phyloP scores from a whole-genome alignment of 495 filamentous ascomycete species.

The Tuber indicum region DNA sequence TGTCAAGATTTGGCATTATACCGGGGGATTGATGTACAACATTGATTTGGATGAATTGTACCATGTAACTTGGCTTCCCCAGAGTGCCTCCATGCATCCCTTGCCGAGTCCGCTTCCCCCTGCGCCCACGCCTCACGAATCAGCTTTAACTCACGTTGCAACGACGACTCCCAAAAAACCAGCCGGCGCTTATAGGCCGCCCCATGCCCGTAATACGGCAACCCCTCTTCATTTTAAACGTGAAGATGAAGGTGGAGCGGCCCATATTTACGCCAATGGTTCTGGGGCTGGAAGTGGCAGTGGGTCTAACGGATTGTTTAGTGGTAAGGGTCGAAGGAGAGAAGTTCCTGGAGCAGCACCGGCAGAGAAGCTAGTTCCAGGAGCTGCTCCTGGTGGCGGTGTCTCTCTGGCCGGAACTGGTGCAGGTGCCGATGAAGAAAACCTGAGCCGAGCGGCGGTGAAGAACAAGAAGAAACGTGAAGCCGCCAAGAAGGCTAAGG shows the following conservation, averaged over 20 bases:
- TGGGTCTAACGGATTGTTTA: slow-evolving; percentile 64
- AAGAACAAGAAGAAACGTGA: slow-evolving; percentile 99
- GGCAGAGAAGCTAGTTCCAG: slow-evolving; percentile 58
- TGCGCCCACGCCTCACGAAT: slow-evolving; percentile 73
- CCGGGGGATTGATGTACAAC: slow-evolving; percentile 85
- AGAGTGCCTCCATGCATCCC: slow-evolving; percentile 54
- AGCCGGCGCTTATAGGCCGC: slow-evolving; percentile 89
- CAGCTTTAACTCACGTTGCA: slow-evolving; percentile 72
- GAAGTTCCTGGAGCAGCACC: slow-evolving; percentile 76
- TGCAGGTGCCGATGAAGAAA: slow-evolving; percentile 55
- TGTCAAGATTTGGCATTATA: slow-evolving; percentile 88
- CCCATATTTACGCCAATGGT: slow-evolving; percentile 74
- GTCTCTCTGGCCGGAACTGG: slow-evolving; percentile 57
- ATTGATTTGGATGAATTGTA: slow-evolving; percentile 92
- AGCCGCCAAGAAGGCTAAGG: slow-evolving; percentile 79
- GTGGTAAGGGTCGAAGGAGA: slow-evolving; percentile 60
- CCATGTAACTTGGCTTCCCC: slow-evolving; percentile 83
- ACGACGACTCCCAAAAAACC: slow-evolving; percentile 92
- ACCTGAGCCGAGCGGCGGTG: slow-evolving; percentile 73
- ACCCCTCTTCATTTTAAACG: slow-evolving; percentile 95
- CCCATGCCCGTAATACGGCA: slow-evolving; percentile 81
- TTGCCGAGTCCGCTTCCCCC: slow-evolving; percentile 67
- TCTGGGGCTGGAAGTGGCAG: slow-evolving; percentile 52
- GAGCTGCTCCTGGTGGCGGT: slow-evolving; percentile 64
- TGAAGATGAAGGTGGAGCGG: slow-evolving; percentile 91